These are phyloP conservation scores for Daldinia concentrica DNA, from an alignment of 495 filamentous ascomycete species.

Conservation along the genomic window DNA sequence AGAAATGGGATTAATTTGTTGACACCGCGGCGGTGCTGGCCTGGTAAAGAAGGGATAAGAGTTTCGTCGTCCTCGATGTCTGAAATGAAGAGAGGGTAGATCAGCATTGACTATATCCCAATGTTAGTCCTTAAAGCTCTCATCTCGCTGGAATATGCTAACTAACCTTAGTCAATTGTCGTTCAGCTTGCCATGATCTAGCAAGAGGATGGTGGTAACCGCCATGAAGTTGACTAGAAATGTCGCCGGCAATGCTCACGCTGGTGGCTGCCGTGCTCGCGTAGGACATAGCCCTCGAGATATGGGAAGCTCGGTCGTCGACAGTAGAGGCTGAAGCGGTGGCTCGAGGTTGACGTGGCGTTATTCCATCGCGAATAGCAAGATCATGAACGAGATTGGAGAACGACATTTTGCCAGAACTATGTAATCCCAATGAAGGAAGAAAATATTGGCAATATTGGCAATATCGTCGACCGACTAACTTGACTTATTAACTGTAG, in stretches of 20 bases:
- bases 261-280: conserved; percentile 91
- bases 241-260: conserved; percentile 90
- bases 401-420: conserved; percentile 75
- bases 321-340: conserved; percentile 61
- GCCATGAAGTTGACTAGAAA: conserved; percentile 92
- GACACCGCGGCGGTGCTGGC: conserved; percentile 85
- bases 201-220: conserved; percentile 94
- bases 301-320: conserved; percentile 67
- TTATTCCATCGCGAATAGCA: conserved; percentile 67
- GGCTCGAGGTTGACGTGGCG: conserved; percentile 50
- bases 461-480: conserved; percentile 1
- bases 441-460: not conserved
- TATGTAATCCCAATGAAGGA: not conserved
- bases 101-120: conserved; percentile 86
- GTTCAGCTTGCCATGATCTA: conserved; percentile 93
- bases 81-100: conserved; percentile 96
- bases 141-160: conserved; percentile 14
- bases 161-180: conserved; percentile 92
- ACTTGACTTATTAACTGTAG: not conserved
- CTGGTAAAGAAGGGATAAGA: conserved; percentile 86
- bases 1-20: conserved; percentile 88
- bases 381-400: conserved; percentile 89
- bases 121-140: conserved; percentile 18
- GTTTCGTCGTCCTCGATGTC: conserved; percentile 93
- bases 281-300: conserved; percentile 80